Base-by-base conservation (phyloP, 2,329 filamentous ascomycete species). In the Arthrocladium fulminans region DNA sequence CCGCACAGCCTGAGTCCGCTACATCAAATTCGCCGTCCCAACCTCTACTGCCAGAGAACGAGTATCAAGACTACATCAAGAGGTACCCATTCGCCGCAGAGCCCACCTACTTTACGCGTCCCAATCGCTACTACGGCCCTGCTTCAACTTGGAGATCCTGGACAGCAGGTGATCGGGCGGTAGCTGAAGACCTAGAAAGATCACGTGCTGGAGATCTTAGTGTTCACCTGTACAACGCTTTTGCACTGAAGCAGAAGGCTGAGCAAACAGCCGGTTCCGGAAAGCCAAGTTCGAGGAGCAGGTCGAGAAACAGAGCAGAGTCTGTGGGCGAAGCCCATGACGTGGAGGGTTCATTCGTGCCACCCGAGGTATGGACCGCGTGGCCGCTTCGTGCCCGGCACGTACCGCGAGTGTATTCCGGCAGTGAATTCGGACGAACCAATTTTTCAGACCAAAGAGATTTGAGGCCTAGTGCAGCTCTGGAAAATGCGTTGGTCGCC, bases 101-200 rank as follows among this genome's bases (percentile, higher is more conserved):
- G n/a, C 19, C 52, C 25, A 56, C 48, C 2, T 57, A 56, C 37
- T 56, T 54, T 42, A 54, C 52, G 3, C 76, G 84, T 1, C 81
- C 81, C 8, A 92, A 92, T 61, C 80, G 80, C 51, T 94, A 84
- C 73, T 70, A 64, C n/a, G 86, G 88, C 1, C 66, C 75, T 1
- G 65, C 75, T 13, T 76, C 75, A 27, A 83, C 81, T 55, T 95
- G 88, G 87, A 74, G 77, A 53, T 86, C 90, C 65, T 92, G 95
- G 84, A 94, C 86, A 13, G 81, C 84, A 53, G 84, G 92, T 65
- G 92, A 97, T 65, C 77, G 89, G 49, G 72, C 74, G 6, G 73
- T 86, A 1, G 76, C 76, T 35, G 32, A 35, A 50, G 69, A 73
- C 3, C 69, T 94, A 48, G 76, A 83, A 50, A 73, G 78, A 39